These are phyloP conservation scores for Leucocoprinus birnbaumii DNA, from an alignment of 768 basidiomycete genomes.

Conservation along the genomic window DNA sequence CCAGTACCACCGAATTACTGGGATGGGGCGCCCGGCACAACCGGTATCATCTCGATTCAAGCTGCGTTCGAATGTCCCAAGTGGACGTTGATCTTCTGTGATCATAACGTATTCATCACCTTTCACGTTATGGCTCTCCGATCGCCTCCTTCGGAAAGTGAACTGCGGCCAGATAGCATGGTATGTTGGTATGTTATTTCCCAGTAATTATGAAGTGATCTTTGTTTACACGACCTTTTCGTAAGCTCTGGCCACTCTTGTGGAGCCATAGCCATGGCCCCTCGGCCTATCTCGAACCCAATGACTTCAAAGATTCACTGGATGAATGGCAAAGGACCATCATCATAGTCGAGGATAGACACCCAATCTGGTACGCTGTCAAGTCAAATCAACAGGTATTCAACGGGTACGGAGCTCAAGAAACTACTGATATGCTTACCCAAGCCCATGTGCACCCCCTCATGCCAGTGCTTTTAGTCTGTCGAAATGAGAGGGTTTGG, in stretches of 20 bases:
- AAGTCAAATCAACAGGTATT: slow-evolving; percentile 16
- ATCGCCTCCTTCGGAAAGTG: not conserved
- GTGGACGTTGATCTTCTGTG: slow-evolving; percentile 12
- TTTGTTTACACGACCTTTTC: not conserved
- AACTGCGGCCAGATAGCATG: not conserved
- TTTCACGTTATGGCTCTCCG: slow-evolving; percentile 14
- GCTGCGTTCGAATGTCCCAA: not conserved
- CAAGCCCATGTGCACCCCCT: slow-evolving; percentile 15
- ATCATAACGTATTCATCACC: slow-evolving; percentile 13
- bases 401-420: slow-evolving; percentile 21
- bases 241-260: too few species aligned
- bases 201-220: too few species aligned
- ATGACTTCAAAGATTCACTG: not conserved
- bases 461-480: slow-evolving; percentile 13
- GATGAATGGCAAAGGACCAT: not conserved
- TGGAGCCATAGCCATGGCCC: too few species aligned
- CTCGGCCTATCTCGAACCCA: not conserved
- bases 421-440: slow-evolving; percentile 16
- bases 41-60: not conserved
- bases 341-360: not conserved
- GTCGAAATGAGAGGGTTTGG: not conserved
- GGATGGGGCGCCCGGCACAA: not conserved
- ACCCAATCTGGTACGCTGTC: slow-evolving; percentile 1
- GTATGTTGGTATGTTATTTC: not conserved
- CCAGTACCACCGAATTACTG: not conserved